phyloP scores from a whole-genome alignment of 805 yeast species.

The Candida oleophila region DNA sequence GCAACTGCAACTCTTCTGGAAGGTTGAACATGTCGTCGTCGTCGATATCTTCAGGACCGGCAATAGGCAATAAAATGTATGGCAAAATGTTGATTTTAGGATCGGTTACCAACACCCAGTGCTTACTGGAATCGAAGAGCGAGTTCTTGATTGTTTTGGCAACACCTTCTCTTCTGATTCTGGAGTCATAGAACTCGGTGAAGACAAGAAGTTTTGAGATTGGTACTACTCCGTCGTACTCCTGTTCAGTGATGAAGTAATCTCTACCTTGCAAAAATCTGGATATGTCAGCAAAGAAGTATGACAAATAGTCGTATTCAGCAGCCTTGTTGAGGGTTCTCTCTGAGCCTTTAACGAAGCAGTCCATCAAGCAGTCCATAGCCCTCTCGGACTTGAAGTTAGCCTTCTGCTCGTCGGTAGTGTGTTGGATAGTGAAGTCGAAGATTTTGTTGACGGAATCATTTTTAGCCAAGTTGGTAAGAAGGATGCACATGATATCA shows the following conservation, averaged over 20 bases:
- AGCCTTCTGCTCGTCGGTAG: constrained; percentile 35
- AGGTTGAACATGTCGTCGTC: constrained; percentile 82
- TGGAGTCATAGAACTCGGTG: constrained; percentile 76
- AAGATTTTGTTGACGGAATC: constrained; percentile 59
- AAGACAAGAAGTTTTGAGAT: constrained; percentile 78
- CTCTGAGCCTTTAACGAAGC: constrained; percentile 83
- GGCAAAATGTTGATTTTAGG: constrained; percentile 73
- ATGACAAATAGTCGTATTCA: constrained; percentile 77
- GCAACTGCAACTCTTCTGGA: constrained; percentile 83
- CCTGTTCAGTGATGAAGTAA: constrained; percentile 71
- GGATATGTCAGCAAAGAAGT: constrained; percentile 87
- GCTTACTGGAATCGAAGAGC: constrained; percentile 74
- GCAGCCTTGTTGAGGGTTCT: constrained; percentile 70
- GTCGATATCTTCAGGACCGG: constrained; percentile 72
- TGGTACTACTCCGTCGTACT: constrained; percentile 75
- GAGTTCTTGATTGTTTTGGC: constrained; percentile 91
- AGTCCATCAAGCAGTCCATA: constrained; percentile 81
- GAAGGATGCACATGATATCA: constrained; percentile 78
- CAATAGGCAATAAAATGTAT: constrained; percentile 76
- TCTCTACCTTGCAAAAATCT: constrained; percentile 71
- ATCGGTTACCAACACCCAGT: constrained; percentile 57
- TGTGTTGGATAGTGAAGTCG: constrained; percentile 28
- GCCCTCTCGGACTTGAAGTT: constrained; percentile 57
- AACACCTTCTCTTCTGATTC: constrained; percentile 85
- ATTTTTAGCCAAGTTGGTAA: constrained; percentile 83